phyloP scores from a whole-genome alignment of 768 basidiomycete species.

The Plicaturopsis crispa region DNA sequence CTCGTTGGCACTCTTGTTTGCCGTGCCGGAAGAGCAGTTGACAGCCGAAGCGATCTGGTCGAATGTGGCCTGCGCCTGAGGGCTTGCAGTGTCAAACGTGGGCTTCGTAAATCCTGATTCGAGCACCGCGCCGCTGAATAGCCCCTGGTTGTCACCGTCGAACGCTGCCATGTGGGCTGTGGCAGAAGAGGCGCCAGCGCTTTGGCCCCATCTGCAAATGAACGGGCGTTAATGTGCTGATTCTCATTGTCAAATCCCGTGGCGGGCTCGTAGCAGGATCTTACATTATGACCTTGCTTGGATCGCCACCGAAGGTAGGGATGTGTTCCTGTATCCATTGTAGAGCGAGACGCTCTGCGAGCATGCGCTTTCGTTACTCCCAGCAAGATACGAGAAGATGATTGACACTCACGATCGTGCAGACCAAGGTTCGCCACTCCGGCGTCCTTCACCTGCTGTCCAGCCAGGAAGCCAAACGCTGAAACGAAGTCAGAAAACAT shows the following conservation, averaged over 20 bases:
- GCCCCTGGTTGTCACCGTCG: conserved; percentile 25
- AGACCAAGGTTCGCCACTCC: conserved; percentile 42
- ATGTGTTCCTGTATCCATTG: conserved; percentile 49
- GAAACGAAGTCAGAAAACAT: neutral
- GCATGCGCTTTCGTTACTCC: conserved; percentile 9
- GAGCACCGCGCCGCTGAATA: conserved; percentile 40
- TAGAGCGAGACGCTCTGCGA: conserved; percentile 33
- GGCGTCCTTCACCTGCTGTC: conserved; percentile 29
- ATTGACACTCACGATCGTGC: conserved; percentile 42
- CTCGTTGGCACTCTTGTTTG: too few species aligned
- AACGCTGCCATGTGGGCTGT: conserved; percentile 34
- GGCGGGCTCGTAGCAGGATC: too few species aligned
- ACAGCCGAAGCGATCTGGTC: neutral
- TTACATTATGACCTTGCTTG: conserved; percentile 20
- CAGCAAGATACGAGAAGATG: conserved; percentile 7
- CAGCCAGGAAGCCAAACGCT: conserved; percentile 33
- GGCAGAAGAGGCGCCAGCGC: conserved; percentile 45
- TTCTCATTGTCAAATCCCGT: too few species aligned
- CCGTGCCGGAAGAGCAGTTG: conserved; percentile 24
- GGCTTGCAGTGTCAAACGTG: conserved; percentile 19
- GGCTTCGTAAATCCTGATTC: conserved; percentile 31
- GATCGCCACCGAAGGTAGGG: conserved; percentile 43
- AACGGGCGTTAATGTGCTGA: neutral
- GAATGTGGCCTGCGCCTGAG: neutral
- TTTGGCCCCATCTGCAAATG: conserved; percentile 36